Base-by-base conservation (phyloP, 192 early-diverging fungal genomes). In the Dissophora globulifera region DNA sequence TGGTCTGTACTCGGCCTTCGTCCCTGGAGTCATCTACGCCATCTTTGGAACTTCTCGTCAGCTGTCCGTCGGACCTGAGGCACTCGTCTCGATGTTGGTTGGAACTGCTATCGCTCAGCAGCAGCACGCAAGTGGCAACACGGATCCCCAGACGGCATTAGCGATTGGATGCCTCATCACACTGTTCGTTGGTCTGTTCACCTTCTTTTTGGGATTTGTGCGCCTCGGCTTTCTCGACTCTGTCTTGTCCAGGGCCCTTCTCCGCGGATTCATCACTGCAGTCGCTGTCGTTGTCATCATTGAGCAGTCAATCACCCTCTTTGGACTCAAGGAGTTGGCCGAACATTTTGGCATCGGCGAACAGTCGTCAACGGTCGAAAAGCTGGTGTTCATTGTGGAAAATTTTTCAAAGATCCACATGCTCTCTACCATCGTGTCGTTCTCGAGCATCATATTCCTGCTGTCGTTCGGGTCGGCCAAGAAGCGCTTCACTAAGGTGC, bases 221-320 rank as follows among this genome's bases (percentile, higher is more conserved):
- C 89, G 98, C 31, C 85, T 99, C 16, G 98, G 98, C n/a, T 99
- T 99, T 70, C 72, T 99, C 41, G 98, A 99, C 78, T 97, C 95
- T 22, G 90, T 99, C 35, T 87, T 99, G 60, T 95, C 93, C 11
- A 90, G 95, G 54, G 93, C 96, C 6, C 79, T 98, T n/a, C 70
- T 99, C 47, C 87, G 96, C 10, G 98, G 98, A 16, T 99, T 99
- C 67, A 93, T 98, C 46, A 90, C 94, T 23, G 98, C 95, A 27
- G 94, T 97, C 0, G 98, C 95, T 6, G 76, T 94, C 27, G 96
- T 98, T 0, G 87, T 99, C 19, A 88, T 96, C 54, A 90, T 97
- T 40, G 93, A 97, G 62, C 96, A 98, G 84, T 78, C 82, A 16
- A 88, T 90, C 49, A 84, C 86, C 20, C 82, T 99, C 64, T 81